Conservation (phyloP, 805 yeast genomes). For the Zygotorulaspora danielsina region DNA sequence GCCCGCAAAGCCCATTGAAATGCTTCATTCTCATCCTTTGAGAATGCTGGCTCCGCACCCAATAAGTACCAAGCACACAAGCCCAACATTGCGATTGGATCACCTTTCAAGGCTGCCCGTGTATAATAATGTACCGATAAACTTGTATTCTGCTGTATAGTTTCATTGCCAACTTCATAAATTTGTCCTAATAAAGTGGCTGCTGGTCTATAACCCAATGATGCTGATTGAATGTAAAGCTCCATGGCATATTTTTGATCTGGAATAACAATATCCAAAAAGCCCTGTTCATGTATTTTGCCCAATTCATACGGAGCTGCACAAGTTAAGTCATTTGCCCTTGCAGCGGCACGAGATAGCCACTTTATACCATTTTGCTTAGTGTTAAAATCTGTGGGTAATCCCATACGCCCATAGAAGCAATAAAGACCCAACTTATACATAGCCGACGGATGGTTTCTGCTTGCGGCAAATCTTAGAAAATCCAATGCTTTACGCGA, state of each 20-base stretch:
- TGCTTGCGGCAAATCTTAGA: conserved; percentile 79
- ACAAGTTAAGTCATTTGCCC: conserved; percentile 76
- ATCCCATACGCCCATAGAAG: conserved; percentile 80
- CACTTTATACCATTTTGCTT: conserved; percentile 88
- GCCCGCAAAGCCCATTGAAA: conserved; percentile 93
- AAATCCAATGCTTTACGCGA: conserved; percentile 81
- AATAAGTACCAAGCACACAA: conserved; percentile 95
- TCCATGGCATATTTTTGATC: conserved; percentile 83
- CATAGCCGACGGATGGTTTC: conserved; percentile 97
- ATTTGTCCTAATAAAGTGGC: conserved; percentile 75
- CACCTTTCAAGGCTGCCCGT: conserved; percentile 84
- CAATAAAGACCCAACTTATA: conserved; percentile 84
- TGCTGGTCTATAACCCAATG: conserved; percentile 77
- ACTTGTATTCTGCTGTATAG: conserved; percentile 72
- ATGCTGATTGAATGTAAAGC: conserved; percentile 82
- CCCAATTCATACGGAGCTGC: conserved; percentile 96
- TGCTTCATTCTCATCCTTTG: conserved; percentile 76
- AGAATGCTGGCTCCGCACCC: conserved; percentile 81
- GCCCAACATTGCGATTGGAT: conserved; percentile 84
- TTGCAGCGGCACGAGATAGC: conserved; percentile 81
- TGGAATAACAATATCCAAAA: conserved; percentile 77
- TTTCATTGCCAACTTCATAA: conserved; percentile 68
- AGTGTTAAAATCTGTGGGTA: conserved; percentile 59
- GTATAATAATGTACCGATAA: conserved; percentile 90
- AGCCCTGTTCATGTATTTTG: conserved; percentile 77